Evolutionary conservation across 768 basidiomycete genomes (phyloP), one percentile per base, ranked within the genome.

Genomic region (Agrocybe praecox): DNA sequence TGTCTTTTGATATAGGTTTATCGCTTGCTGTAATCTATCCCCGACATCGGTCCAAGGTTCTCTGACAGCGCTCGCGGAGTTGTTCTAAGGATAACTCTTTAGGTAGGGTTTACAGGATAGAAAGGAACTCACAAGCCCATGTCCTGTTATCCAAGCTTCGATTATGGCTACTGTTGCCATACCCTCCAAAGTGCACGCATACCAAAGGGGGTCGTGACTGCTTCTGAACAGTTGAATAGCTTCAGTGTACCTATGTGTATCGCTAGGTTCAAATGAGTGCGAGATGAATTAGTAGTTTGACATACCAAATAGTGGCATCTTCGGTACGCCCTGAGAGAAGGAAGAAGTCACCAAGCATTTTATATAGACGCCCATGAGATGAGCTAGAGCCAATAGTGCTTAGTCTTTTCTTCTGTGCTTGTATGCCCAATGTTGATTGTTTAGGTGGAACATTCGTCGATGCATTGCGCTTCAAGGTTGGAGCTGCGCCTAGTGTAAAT

Each of bases 341-440:
- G 72, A 90, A 96, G 62, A 97, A 82, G 69, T 98, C 94, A 0
- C 87, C 96, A 14, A 93, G 80, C 22, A 96, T 80, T 72, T 96
- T 98, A 72, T 86, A 90, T 34, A 96, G 78, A 54, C 96, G 78
- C 22, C 90, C 96, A 71, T 90, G 90, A 2, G 92, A 89, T 9
- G 90, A 89, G 14, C 87, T 83, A 2, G 83, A 82, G 17, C 88
- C 85, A 62, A 87, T 78, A 44, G 80, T 76, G 62, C 84, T 85
- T 58, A 82, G 65, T 33, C 91, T 82, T 64, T 90, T 89, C 70
- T 85, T 86, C 29, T 76, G 67, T 7, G 77, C 70, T 43, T 81
- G 74, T 11, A 76, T 67, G 29, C 67, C 76, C 34, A 88, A 62
- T 17, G 82, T 79, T 1, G 81, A 75, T 64, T 84, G 84, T 15